A percentile compares a stretch with the other conserved stretches of the same genome.
phyloP scores from a whole-genome alignment of 2,329 filamentous ascomycete genomes.

The Didymella keratinophila region DNA sequence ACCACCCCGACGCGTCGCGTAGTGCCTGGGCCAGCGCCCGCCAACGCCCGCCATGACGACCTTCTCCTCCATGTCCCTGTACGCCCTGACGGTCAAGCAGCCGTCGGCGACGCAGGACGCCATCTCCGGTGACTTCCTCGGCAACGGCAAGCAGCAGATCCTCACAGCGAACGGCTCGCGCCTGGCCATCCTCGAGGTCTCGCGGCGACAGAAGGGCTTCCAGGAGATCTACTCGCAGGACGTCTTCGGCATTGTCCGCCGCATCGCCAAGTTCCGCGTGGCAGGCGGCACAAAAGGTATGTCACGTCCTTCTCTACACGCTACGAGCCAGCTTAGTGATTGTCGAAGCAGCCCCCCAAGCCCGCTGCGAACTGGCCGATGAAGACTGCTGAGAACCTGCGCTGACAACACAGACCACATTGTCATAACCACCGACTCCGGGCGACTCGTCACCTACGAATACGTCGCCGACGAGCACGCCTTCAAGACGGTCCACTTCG shows the following conservation, averaged over 20 bases:
- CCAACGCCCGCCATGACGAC: slow-evolving; percentile 78
- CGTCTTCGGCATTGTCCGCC: slow-evolving; percentile 93
- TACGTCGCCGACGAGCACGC: slow-evolving; percentile 86
- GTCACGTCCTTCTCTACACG: slow-evolving; percentile 48
- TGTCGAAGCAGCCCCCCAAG: slow-evolving; percentile 47
- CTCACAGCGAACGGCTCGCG: slow-evolving; percentile 91
- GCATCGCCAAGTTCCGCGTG: slow-evolving; percentile 86
- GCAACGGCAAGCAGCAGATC: slow-evolving; percentile 97
- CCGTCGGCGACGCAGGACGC: slow-evolving; percentile 90
- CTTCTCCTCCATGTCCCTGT: slow-evolving; percentile 98
- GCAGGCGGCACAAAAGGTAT: slow-evolving; percentile 96
- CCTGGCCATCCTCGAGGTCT: slow-evolving; percentile 85
- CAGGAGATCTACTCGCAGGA: slow-evolving; percentile 88
- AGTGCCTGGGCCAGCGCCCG: slow-evolving; percentile 43
- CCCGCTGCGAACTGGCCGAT: slow-evolving; percentile 35
- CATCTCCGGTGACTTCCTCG: slow-evolving; percentile 92
- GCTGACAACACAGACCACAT: slow-evolving; percentile 78
- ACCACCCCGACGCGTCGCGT: slow-evolving; percentile 24
- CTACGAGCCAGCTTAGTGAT: slow-evolving; percentile 58
- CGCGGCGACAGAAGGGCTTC: slow-evolving; percentile 85
- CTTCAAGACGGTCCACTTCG: slow-evolving; percentile 88
- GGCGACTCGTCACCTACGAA: slow-evolving; percentile 91
- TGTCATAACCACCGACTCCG: slow-evolving; percentile 93
- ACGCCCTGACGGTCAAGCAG: slow-evolving; percentile 93
- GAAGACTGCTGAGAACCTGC: slow-evolving; percentile 41